Evolutionary conservation across 2,329 filamentous ascomycete genomes (phyloP).

Genomic region (Pseudocercospora pini-densiflorae): DNA sequence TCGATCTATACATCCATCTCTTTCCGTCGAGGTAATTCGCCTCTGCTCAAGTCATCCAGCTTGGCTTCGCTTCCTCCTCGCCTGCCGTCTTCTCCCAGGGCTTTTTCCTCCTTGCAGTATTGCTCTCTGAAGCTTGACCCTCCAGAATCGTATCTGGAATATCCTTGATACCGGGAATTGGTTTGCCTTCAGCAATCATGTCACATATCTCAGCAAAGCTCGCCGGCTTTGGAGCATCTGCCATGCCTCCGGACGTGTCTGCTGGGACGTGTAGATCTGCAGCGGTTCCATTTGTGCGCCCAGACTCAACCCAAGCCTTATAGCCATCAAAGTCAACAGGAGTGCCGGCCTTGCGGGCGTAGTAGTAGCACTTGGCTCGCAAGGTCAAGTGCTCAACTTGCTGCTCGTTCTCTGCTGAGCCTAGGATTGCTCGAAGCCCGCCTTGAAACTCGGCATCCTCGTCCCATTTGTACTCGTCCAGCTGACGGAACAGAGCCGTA

Average conservation of each 20-base stretch:
- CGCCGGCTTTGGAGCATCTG: constrained; percentile 73
- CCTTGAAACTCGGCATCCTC: constrained; percentile 71
- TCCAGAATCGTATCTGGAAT: constrained; percentile 56
- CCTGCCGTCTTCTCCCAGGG: constrained; percentile 75
- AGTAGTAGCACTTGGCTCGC: constrained; percentile 73
- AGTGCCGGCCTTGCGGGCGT: constrained; percentile 49
- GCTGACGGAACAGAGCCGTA: constrained; percentile 58
- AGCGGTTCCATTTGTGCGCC: constrained; percentile 13
- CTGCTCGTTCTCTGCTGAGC: constrained; percentile 59
- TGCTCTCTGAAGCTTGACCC: constrained; percentile 65
- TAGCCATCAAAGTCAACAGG: constrained; percentile 70
- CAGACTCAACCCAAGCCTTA: constrained; percentile 62
- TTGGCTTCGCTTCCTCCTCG: constrained; percentile 28
- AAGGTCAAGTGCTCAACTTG: constrained; percentile 62
- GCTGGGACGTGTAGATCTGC: background rate
- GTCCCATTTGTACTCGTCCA: constrained; percentile 70
- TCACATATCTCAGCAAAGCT: constrained; percentile 86
- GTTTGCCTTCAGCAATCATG: constrained; percentile 79
- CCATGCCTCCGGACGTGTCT: constrained; percentile 31
- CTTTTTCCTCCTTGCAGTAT: constrained; percentile 62
- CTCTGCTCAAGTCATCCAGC: constrained; percentile 34
- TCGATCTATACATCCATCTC: background rate
- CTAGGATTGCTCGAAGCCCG: constrained; percentile 68
- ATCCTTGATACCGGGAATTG: constrained; percentile 58
- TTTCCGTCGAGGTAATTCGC: background rate